Evolutionary conservation across 768 basidiomycete species (phyloP).

Genomic region (Melanogaster broomeanus): DNA sequence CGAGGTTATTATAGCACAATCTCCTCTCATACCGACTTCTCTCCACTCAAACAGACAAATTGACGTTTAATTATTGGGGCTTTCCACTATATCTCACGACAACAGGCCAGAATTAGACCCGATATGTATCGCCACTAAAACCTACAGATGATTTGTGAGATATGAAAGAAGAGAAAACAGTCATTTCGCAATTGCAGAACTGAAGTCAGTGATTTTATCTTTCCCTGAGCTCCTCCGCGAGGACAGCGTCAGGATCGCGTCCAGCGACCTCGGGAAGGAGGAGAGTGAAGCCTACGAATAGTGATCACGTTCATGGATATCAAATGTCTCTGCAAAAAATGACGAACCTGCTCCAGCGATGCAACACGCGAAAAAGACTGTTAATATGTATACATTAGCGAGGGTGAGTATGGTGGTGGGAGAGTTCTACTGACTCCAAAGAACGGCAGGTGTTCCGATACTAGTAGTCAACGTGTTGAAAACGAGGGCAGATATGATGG

Average conservation of each 20-base stretch:
- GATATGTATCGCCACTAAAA: no score
- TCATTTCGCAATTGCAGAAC: no score
- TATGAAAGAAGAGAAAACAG: no score
- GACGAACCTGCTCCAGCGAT: slow-evolving; percentile 52
- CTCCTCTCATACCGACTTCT: no score
- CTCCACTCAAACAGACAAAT: no score
- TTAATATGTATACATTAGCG: background rate
- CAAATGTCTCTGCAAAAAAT: background rate
- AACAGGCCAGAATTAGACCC: no score
- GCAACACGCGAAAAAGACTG: slow-evolving; percentile 70
- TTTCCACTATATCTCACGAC: no score
- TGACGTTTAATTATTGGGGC: no score
- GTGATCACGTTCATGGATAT: no score
- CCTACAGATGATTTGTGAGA: no score
- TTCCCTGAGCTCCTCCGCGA: slow-evolving; percentile 40
- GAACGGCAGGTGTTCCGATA: slow-evolving; percentile 64
- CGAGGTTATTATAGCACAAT: no score
- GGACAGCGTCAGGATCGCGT: slow-evolving; percentile 51
- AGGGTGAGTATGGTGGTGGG: background rate
- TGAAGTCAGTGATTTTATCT: no score
- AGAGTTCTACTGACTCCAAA: slow-evolving; percentile 62
- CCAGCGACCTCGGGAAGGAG: slow-evolving; percentile 53
- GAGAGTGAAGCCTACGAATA: slow-evolving; percentile 36
- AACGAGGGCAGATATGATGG: slow-evolving; percentile 73
- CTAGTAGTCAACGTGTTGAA: slow-evolving; percentile 62